phyloP scores from a whole-genome alignment of 2,329 filamentous ascomycete species.

The Neobulgaria alba region DNA sequence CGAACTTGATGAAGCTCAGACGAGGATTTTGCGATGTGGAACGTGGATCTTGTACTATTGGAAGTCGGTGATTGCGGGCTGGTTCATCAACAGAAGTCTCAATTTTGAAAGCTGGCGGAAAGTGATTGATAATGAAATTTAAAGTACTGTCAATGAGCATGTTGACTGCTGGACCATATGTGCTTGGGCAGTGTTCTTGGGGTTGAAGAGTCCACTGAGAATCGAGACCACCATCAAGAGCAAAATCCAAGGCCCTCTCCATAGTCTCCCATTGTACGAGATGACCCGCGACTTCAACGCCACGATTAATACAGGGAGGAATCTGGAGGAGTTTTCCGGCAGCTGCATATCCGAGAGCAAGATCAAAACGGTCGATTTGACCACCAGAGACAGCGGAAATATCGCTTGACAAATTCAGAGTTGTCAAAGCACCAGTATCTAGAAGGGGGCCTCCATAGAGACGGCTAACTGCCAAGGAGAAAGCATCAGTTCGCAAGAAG shows the following conservation, averaged over 20 bases:
- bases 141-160: conserved; percentile 46
- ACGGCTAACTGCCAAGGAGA: conserved; percentile 47
- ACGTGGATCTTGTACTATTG: conserved; percentile 23
- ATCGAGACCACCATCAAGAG: conserved; percentile 38
- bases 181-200: conserved; percentile 30
- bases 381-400: conserved; percentile 24
- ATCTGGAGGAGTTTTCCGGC: conserved; percentile 51
- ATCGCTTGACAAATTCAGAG: conserved; percentile 1
- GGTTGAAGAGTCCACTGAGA: conserved; percentile 29
- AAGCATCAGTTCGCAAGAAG: conserved; percentile 46
- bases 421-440: conserved; percentile 17
- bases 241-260: conserved; percentile 52
- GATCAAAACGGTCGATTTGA: conserved; percentile 39
- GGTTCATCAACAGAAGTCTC: conserved; percentile 41
- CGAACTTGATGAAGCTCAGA: conserved; percentile 60
- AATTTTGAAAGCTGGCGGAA: conserved; percentile 52
- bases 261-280: conserved; percentile 55
- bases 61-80: conserved; percentile 39
- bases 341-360: conserved; percentile 56
- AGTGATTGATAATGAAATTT: conserved; percentile 50
- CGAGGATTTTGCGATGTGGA: conserved; percentile 38
- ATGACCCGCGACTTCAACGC: conserved; percentile 49
- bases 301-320: conserved; percentile 45
- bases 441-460: conserved; percentile 48
- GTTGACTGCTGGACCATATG: conserved; percentile 47